Evolutionary conservation across 495 filamentous ascomycete genomes (phyloP).

Genomic region (Penicillium dipodomyicola): DNA sequence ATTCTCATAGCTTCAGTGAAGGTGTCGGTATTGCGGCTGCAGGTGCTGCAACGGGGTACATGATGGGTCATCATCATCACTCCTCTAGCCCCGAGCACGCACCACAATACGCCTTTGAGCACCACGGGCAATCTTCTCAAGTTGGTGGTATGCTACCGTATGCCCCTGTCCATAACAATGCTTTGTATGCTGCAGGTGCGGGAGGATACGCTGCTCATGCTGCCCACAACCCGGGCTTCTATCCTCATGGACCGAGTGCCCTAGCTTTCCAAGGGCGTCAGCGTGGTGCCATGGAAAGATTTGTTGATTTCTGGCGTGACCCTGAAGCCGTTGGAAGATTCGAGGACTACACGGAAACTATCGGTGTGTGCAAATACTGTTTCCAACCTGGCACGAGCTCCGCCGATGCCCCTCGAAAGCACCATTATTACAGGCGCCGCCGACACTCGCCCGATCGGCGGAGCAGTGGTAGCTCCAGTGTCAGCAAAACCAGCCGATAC

Average conservation of each 20-base stretch:
- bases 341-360: slow-evolving; percentile 71
- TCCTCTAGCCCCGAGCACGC: slow-evolving; percentile 34
- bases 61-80: slow-evolving; percentile 43
- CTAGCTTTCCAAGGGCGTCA: slow-evolving; percentile 50
- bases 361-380: slow-evolving; percentile 66
- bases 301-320: slow-evolving; percentile 65
- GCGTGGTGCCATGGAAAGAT: slow-evolving; percentile 53
- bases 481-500: slow-evolving; percentile 60
- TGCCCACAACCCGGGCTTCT: slow-evolving; percentile 25
- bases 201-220: slow-evolving; percentile 43
- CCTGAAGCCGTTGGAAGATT: slow-evolving; percentile 66
- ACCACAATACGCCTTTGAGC: slow-evolving; percentile 33
- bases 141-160: slow-evolving; percentile 29
- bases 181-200: slow-evolving; percentile 46
- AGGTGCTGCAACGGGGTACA: slow-evolving; percentile 51
- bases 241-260: slow-evolving; percentile 25
- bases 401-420: slow-evolving; percentile 63
- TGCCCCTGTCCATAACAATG: slow-evolving; percentile 34
- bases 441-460: slow-evolving; percentile 45
- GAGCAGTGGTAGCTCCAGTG: slow-evolving; percentile 41
- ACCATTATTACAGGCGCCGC: slow-evolving; percentile 51
- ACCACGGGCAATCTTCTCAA: slow-evolving; percentile 32
- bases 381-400: slow-evolving; percentile 62
- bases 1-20: slow-evolving; percentile 33
- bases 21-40: slow-evolving; percentile 46